phyloP scores from a whole-genome alignment of 768 basidiomycete species.

The Mycena vulgaris region DNA sequence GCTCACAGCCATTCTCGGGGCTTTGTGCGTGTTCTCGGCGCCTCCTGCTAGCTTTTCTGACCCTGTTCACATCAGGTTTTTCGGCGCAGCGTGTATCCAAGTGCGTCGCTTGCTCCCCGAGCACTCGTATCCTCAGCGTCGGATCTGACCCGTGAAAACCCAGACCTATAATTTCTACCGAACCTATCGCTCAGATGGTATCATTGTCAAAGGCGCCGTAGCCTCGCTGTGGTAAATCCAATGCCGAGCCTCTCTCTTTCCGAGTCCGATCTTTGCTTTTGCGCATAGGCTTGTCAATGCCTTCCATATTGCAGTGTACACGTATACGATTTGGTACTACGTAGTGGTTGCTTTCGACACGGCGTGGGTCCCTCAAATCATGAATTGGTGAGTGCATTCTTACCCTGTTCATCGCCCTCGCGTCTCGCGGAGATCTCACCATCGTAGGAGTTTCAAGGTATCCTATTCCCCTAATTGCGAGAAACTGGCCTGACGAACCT shows the following conservation, averaged over 20 bases:
- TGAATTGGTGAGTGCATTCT: constrained; percentile 17
- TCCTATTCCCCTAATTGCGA: too few relatives aligned
- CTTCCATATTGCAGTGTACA: constrained; percentile 21
- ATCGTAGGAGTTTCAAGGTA: constrained; percentile 31
- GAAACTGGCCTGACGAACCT: too few relatives aligned
- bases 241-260: too few relatives aligned
- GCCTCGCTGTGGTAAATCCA: constrained; percentile 1
- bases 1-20: constrained; percentile 16
- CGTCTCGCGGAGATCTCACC: neutral
- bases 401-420: neutral
- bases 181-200: constrained; percentile 4
- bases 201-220: neutral
- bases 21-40: constrained; percentile 5
- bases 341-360: constrained; percentile 21
- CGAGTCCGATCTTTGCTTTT: neutral
- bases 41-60: neutral
- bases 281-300: constrained; percentile 3
- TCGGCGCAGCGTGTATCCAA: constrained; percentile 23
- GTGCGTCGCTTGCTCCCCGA: neutral
- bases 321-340: constrained; percentile 32
- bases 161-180: constrained; percentile 28
- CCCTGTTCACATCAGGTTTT: constrained; percentile 3
- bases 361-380: constrained; percentile 22
- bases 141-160: neutral
- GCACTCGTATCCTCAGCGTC: neutral